Conservation (phyloP, 176 grass and related monocot species). For the Lolium rigidum region DNA sequence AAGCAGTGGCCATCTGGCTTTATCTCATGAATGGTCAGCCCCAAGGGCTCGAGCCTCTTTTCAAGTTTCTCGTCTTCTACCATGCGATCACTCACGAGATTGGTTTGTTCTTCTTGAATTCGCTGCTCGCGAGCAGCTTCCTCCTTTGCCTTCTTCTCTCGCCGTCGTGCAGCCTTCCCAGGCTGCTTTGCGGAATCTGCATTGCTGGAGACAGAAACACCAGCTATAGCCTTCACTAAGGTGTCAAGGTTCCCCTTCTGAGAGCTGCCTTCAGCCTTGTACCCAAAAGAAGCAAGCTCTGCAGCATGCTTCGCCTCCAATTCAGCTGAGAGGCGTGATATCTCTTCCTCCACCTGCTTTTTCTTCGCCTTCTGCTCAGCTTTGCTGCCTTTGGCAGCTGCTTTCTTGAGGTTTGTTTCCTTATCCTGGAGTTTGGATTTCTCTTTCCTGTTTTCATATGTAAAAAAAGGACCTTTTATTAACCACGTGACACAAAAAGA, state of each 20-base stretch:
- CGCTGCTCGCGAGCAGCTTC: slow-evolving; percentile 92
- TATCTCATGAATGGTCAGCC: slow-evolving; percentile 80
- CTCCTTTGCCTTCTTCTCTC: slow-evolving; percentile 88
- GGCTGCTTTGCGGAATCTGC: slow-evolving; percentile 67
- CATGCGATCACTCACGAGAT: slow-evolving; percentile 77
- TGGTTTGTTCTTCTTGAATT: slow-evolving; percentile 93
- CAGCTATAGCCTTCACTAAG: slow-evolving; percentile 89
- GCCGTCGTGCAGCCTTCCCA: slow-evolving; percentile 62
- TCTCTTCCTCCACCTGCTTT: slow-evolving; percentile 93
- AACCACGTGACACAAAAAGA: neutral
- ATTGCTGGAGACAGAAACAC: slow-evolving; percentile 60
- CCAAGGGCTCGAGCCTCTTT: slow-evolving; percentile 76
- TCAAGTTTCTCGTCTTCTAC: slow-evolving; percentile 80
- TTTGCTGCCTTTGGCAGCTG: slow-evolving; percentile 95
- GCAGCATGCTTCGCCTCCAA: slow-evolving; percentile 75
- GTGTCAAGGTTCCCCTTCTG: slow-evolving; percentile 73
- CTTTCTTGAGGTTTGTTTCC: slow-evolving; percentile 88
- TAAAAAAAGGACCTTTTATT: neutral
- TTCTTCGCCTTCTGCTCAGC: slow-evolving; percentile 98
- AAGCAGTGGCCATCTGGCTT: slow-evolving; percentile 95
- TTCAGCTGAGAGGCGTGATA: slow-evolving; percentile 60
- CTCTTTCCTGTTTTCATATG: slow-evolving; percentile 64
- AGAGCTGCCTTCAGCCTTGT: slow-evolving; percentile 52
- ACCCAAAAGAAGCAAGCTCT: slow-evolving; percentile 83
- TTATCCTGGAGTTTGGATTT: slow-evolving; percentile 87